Conservation (phyloP, 2,329 filamentous ascomycete species). For the Dactylellina drechsleri region DNA sequence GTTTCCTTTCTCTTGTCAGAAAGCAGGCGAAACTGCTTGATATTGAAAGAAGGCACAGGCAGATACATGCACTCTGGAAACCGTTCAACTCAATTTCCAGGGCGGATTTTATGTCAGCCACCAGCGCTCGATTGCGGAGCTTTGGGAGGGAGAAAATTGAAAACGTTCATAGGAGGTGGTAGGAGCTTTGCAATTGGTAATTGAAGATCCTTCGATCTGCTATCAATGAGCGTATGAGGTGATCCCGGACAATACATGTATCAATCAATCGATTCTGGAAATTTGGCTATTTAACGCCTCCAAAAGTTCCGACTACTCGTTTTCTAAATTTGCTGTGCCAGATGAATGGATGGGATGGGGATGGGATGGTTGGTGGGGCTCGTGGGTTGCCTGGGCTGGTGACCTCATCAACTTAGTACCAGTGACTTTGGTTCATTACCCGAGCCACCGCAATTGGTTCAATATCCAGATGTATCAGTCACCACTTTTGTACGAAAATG, state of each 20-base stretch:
- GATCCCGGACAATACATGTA: conserved; percentile 26
- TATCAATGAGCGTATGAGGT: conserved; percentile 4
- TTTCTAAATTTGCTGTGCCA: conserved; percentile 40
- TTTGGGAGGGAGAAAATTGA: conserved; percentile 1
- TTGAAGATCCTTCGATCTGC: too few species aligned
- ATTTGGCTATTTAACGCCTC: background rate
- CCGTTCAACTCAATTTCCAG: conserved; percentile 46
- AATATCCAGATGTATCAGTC: conserved; percentile 16
- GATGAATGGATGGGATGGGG: background rate
- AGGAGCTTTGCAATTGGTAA: conserved; percentile 8
- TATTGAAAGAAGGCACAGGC: background rate
- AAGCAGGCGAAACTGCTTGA: conserved; percentile 7
- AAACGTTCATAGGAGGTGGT: conserved; percentile 15
- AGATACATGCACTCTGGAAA: background rate
- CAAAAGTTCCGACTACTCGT: conserved; percentile 11
- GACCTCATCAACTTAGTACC: conserved; percentile 52
- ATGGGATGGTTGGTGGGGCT: conserved; percentile 24
- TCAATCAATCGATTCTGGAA: background rate
- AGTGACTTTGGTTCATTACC: conserved; percentile 36
- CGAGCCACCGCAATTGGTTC: conserved; percentile 36
- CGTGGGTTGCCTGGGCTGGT: conserved; percentile 28
- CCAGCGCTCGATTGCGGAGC: conserved; percentile 41
- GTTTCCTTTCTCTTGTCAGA: conserved; percentile 22
- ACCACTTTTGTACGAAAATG: conserved; percentile 30
- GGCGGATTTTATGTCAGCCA: conserved; percentile 35